These are phyloP conservation scores for Leccinum longicurvipes DNA, from an alignment of 768 basidiomycete genomes.

Conservation along the genomic window DNA sequence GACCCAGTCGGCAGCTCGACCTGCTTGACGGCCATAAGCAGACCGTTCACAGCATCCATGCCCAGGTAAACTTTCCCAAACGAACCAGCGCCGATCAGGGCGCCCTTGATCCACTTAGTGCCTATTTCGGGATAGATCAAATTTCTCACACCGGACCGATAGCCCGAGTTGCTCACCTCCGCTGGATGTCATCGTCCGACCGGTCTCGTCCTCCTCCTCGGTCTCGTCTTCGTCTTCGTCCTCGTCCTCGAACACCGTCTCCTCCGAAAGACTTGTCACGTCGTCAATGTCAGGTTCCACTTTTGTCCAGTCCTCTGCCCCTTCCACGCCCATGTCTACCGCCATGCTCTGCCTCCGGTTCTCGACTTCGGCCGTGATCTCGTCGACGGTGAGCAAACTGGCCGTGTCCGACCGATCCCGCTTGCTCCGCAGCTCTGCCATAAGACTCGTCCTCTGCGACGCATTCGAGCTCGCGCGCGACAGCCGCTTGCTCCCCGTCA, in stretches of 20 bases:
- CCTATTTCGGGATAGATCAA: constrained; percentile 38
- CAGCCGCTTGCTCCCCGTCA: constrained; percentile 37
- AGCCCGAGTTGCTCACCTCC: constrained; percentile 41
- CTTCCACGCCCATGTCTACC: constrained; percentile 43
- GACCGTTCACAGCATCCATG: constrained; percentile 87
- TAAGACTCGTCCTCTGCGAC: constrained; percentile 71
- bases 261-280: constrained; percentile 44
- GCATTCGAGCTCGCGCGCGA: constrained; percentile 46
- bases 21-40: constrained; percentile 97
- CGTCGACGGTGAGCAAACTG: constrained; percentile 92
- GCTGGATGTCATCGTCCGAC: constrained; percentile 51
- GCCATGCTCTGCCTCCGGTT: constrained; percentile 52
- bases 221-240: constrained; percentile 48
- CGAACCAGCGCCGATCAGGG: constrained; percentile 91
- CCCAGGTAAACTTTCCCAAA: constrained; percentile 95
- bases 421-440: constrained; percentile 77
- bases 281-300: constrained; percentile 55
- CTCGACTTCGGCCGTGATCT: constrained; percentile 95
- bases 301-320: constrained; percentile 70
- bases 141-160: background rate
- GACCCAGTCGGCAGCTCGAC: constrained; percentile 86
- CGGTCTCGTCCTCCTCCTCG: constrained; percentile 49
- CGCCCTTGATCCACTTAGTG: constrained; percentile 96
- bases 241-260: constrained; percentile 45
- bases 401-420: constrained; percentile 86